Percentiles rank a stretch among this genome's conserved stretches.
phyloP scores from a whole-genome alignment of 805 yeast genomes.

The Zygosaccharomyces siamensis region DNA sequence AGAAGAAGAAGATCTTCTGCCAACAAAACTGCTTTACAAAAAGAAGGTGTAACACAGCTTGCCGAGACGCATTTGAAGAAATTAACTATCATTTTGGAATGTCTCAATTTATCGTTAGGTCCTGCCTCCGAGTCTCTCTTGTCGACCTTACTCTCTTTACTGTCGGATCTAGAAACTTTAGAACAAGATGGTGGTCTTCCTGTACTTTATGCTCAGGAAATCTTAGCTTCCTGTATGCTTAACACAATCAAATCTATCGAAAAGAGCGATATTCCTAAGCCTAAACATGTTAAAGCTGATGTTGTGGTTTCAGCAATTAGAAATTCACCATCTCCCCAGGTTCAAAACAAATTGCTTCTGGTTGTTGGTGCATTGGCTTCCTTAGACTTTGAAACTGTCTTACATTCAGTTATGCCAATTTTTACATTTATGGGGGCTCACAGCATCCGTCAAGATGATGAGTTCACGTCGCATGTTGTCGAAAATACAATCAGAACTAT shows the following conservation, averaged over 20 bases:
- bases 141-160: slow-evolving; percentile 50
- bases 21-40: slow-evolving; percentile 66
- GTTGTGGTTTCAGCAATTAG: slow-evolving; percentile 87
- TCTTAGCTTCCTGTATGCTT: slow-evolving; percentile 80
- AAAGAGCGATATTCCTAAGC: slow-evolving; percentile 42
- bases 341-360: slow-evolving; percentile 79
- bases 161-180: slow-evolving; percentile 74
- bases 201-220: slow-evolving; percentile 84
- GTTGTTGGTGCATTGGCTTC: slow-evolving; percentile 86
- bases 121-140: slow-evolving; percentile 42
- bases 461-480: slow-evolving; percentile 85
- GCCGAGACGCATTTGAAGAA: slow-evolving; percentile 77
- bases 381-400: slow-evolving; percentile 81
- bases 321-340: slow-evolving; percentile 86
- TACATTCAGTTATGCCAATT: slow-evolving; percentile 98
- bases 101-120: slow-evolving; percentile 50
- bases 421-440: slow-evolving; percentile 99
- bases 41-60: slow-evolving; percentile 61
- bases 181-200: slow-evolving; percentile 92
- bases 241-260: slow-evolving; percentile 57
- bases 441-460: slow-evolving; percentile 94
- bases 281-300: slow-evolving; percentile 76
- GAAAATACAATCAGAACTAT: slow-evolving; percentile 87
- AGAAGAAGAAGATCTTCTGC: slow-evolving; percentile 81
- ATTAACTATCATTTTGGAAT: slow-evolving; percentile 73